Evolutionary conservation across 2,329 filamentous ascomycete species (phyloP).

Genomic region (Hirsutella rhossiliensis): DNA sequence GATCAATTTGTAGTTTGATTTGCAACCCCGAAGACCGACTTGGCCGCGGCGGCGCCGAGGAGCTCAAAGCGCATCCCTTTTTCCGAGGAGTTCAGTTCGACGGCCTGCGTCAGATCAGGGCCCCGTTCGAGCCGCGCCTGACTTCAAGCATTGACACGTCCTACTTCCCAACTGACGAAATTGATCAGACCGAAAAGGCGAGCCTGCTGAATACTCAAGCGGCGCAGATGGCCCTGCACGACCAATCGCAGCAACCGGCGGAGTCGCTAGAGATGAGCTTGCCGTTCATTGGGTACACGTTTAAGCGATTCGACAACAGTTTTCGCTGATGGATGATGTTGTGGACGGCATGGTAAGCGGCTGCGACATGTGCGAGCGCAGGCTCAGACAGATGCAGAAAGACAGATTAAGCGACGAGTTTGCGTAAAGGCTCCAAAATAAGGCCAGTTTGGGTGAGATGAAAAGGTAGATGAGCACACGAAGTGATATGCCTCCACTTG

Average conservation of each 20-base stretch:
- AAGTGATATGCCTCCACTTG: too few relatives aligned
- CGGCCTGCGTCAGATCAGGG: conserved; percentile 79
- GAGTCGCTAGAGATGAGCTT: conserved; percentile 90
- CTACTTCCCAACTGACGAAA: conserved; percentile 98
- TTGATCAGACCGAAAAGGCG: conserved; percentile 90
- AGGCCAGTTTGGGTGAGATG: too few relatives aligned
- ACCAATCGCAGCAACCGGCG: conserved; percentile 53
- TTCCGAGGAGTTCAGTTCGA: conserved; percentile 97
- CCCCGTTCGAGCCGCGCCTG: conserved; percentile 89
- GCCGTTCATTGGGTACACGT: conserved; percentile 58
- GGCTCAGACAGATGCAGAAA: too few relatives aligned
- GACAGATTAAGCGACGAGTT: too few relatives aligned
- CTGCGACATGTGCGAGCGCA: too few relatives aligned
- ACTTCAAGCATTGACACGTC: conserved; percentile 91
- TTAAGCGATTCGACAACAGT: conserved; percentile 85
- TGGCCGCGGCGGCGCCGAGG: conserved; percentile 72
- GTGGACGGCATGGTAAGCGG: too few relatives aligned
- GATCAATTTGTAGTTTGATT: conserved; percentile 52
- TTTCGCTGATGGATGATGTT: too few relatives aligned
- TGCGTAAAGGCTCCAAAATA: too few relatives aligned
- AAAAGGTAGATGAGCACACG: too few relatives aligned
- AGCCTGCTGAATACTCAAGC: conserved; percentile 78
- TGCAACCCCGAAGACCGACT: conserved; percentile 90
- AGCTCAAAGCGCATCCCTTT: conserved; percentile 90
- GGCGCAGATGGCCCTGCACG: conserved; percentile 54